These are phyloP conservation scores for Wickerhamomyces hampshirensis DNA, from an alignment of 805 yeast genomes.

Conservation along the genomic window DNA sequence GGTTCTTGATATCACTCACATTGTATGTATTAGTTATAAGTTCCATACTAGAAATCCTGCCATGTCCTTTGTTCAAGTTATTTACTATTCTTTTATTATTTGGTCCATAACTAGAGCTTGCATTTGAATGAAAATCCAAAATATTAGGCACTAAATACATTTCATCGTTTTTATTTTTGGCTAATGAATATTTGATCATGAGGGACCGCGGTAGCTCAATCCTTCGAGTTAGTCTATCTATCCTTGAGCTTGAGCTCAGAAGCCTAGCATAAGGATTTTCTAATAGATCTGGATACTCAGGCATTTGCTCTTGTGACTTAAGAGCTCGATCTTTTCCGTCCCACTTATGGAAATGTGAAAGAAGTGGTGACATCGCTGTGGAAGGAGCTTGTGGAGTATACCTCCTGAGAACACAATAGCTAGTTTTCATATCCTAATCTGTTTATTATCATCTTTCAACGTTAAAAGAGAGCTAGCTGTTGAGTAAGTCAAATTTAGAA, in stretches of 20 bases:
- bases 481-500: too few species aligned
- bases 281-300: conserved; percentile 1
- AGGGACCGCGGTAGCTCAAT: conserved; percentile 12
- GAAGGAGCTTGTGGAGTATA: conserved; percentile 9
- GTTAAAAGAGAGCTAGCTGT: too few species aligned
- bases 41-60: conserved; percentile 14
- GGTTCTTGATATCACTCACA: conserved; percentile 6
- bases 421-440: neutral
- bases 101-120: conserved; percentile 12
- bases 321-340: conserved; percentile 4
- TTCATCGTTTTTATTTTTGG: conserved; percentile 3
- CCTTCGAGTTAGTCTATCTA: conserved; percentile 32
- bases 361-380: conserved; percentile 8
- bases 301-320: conserved; percentile 11
- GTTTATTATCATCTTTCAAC: too few species aligned
- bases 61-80: conserved; percentile 6
- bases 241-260: conserved; percentile 40
- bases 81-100: conserved; percentile 2
- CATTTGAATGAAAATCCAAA: conserved; percentile 1
- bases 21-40: conserved; percentile 8
- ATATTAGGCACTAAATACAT: conserved; percentile 13
- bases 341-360: conserved; percentile 8
- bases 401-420: neutral
- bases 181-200: conserved; percentile 6
- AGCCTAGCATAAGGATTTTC: conserved; percentile 34